These are phyloP conservation scores for Cladosporium sp. DNA, from an alignment of 2,329 filamentous ascomycete genomes.

Conservation along the genomic window DNA sequence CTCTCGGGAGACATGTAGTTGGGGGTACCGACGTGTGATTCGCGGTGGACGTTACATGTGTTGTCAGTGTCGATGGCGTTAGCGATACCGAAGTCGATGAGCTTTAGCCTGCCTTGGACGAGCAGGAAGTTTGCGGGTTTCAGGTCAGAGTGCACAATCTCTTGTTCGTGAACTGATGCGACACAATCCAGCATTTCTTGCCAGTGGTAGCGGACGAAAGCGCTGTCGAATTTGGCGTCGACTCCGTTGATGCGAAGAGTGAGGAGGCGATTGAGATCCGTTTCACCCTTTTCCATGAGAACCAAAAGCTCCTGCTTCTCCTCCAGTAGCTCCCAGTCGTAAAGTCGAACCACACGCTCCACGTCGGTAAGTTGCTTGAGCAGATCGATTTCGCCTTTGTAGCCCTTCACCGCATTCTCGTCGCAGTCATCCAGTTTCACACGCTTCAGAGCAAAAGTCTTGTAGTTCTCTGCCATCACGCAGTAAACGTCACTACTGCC, in stretches of 20 bases:
- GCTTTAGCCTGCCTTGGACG: constrained; percentile 84
- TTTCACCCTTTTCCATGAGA: constrained; percentile 96
- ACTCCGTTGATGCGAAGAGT: constrained; percentile 68
- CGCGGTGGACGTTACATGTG: constrained; percentile 95
- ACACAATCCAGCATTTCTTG: constrained; percentile 99
- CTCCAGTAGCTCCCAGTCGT: constrained; percentile 90
- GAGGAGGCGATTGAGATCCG: constrained; percentile 86
- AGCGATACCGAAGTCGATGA: constrained; percentile 98
- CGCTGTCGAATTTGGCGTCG: constrained; percentile 76
- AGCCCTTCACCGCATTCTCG: constrained; percentile 78
- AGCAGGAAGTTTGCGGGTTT: constrained; percentile 98
- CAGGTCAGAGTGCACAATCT: constrained; percentile 94
- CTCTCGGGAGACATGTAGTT: constrained; percentile 99
- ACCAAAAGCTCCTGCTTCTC: constrained; percentile 87
- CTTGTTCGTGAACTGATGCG: constrained; percentile 80
- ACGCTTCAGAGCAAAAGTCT: constrained; percentile 90
- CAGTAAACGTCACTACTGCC: constrained; percentile 94
- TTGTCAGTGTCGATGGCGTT: constrained; percentile 95
- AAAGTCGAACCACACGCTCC: constrained; percentile 85
- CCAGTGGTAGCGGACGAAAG: constrained; percentile 97
- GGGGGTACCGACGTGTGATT: constrained; percentile 91
- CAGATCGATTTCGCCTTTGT: constrained; percentile 93
- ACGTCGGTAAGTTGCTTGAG: constrained; percentile 79
- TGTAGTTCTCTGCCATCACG: constrained; percentile 95
- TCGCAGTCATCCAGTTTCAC: constrained; percentile 91